Base-by-base conservation (phyloP, 345 rosid species). In the Cardiospermum halicacabum region DNA sequence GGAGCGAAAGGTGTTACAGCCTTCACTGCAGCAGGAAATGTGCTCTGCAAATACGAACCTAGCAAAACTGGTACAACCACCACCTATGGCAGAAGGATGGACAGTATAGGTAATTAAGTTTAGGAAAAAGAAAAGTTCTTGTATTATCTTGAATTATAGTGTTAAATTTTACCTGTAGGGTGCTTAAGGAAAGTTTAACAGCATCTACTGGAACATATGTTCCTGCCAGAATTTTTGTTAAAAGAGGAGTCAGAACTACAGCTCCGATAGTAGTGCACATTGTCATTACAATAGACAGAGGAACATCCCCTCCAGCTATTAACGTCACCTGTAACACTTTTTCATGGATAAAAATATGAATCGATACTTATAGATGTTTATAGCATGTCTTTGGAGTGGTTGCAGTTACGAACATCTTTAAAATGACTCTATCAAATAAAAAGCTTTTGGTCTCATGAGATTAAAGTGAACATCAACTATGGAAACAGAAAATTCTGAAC, bases 291-390 rank as follows among this genome's bases (percentile, higher is more conserved):
- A 82, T 75, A 34, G 93, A 84, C 25, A 84, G 76, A 36, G 85
- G 72, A 77, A 84, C 90, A 66, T 84, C 93, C 62, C 90, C 93
- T 69, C 37, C 82, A 66, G 93, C 86, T 67, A 84, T 76, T 64
- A 84, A 75, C 50, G 90, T 87, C 74, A 81, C 90, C 93, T 84
- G 89, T 56, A 78, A 75, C 50, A 72, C 75, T 74, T 73, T 37
- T 73, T 73, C 75, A 76, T 42, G 42, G 59, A 65, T 55, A 72
- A 65, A 69, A 81, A 73, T 47, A 24, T 1, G 64, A 69, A 64
- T 31, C 26, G 61, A 59, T 28, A n/a, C 13, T 9, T 39, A 9
- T n/a, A n/a, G 51, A 28, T 53, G 18, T 25, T n/a, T 21, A n/a
- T 45, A 4, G 19, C 53, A 65, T n/a, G 36, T 11, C 45, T 36